phyloP scores from a whole-genome alignment of 768 basidiomycete species.

The Amanita subjunquillea region DNA sequence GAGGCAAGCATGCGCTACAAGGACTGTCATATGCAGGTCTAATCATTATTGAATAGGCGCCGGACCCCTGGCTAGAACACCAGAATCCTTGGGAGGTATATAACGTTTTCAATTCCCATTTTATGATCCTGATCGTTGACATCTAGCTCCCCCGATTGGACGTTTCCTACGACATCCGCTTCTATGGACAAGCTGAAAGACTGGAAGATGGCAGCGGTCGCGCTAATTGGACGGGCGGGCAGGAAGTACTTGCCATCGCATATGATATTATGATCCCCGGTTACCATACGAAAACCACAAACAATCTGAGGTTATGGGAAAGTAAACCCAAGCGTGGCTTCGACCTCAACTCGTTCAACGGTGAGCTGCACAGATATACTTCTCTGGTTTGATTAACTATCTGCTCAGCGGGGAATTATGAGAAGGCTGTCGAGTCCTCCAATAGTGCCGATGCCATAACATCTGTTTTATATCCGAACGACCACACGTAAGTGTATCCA shows the following conservation, averaged over 20 bases:
- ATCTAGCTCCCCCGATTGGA: slow-evolving; percentile 64
- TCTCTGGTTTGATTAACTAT: not conserved
- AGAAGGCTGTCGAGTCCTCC: slow-evolving; percentile 76
- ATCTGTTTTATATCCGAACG: slow-evolving; percentile 92
- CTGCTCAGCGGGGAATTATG: slow-evolving; percentile 78
- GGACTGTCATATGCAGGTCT: not conserved
- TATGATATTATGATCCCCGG: slow-evolving; percentile 95
- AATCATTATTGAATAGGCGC: slow-evolving; percentile 35
- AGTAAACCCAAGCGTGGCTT: slow-evolving; percentile 84
- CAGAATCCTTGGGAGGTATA: slow-evolving; percentile 76
- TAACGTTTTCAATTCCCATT: not conserved
- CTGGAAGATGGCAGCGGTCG: slow-evolving; percentile 47
- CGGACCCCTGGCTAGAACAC: slow-evolving; percentile 86
- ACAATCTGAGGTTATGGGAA: slow-evolving; percentile 84
- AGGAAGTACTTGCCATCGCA: slow-evolving; percentile 88
- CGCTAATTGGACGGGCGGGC: slow-evolving; percentile 77
- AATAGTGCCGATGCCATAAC: slow-evolving; percentile 93
- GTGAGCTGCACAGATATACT: slow-evolving; percentile 20
- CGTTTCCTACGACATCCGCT: slow-evolving; percentile 76
- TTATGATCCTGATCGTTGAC: not conserved
- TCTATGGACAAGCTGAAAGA: slow-evolving; percentile 79
- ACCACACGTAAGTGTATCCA: slow-evolving; percentile 48
- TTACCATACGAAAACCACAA: slow-evolving; percentile 73
- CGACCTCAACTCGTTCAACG: slow-evolving; percentile 93
- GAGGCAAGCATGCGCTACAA: slow-evolving; percentile 29